Evolutionary conservation across 352 stramenopile species (phyloP).

Genomic region (Pythium graminicola): DNA sequence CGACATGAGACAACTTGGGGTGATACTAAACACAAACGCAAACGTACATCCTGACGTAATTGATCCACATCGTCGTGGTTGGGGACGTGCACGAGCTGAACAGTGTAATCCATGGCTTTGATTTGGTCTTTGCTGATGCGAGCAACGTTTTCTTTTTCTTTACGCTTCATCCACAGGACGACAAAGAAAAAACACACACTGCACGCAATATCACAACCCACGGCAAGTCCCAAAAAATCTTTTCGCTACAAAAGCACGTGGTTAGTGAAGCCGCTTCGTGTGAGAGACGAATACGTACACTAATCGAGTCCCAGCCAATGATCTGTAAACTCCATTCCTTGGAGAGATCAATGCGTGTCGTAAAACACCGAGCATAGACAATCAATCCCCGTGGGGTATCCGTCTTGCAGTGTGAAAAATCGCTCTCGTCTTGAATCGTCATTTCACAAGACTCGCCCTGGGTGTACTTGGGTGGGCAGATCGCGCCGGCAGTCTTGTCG

Average conservation of each 20-base stretch:
- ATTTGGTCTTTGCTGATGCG: constrained; percentile 57
- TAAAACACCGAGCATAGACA: constrained; percentile 68
- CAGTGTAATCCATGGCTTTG: constrained; percentile 70
- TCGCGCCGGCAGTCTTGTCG: constrained; percentile 32
- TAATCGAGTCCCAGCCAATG: constrained; percentile 77
- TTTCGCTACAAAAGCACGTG: too few species aligned
- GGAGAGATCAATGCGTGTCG: constrained; percentile 67
- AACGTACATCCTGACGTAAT: constrained; percentile 53
- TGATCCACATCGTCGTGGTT: constrained; percentile 49
- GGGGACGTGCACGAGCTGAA: constrained; percentile 65
- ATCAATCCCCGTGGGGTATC: too few species aligned
- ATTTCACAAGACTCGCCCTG: constrained; percentile 37
- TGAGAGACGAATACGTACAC: constrained; percentile 28
- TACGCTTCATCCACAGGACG: constrained; percentile 64
- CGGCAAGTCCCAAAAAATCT: constrained; percentile 58
- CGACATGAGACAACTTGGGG: too few species aligned
- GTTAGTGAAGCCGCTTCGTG: too few species aligned
- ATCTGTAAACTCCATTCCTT: constrained; percentile 68
- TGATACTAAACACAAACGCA: too few species aligned
- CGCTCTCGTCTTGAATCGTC: constrained; percentile 41
- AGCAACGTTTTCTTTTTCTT: constrained; percentile 57
- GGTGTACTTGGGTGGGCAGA: constrained; percentile 26
- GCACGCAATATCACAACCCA: constrained; percentile 64
- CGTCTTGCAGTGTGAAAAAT: constrained; percentile 43
- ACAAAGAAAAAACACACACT: constrained; percentile 60